Evolutionary conservation across 495 filamentous ascomycete genomes (phyloP).

Genomic region (Talaromyces thailandensis): DNA sequence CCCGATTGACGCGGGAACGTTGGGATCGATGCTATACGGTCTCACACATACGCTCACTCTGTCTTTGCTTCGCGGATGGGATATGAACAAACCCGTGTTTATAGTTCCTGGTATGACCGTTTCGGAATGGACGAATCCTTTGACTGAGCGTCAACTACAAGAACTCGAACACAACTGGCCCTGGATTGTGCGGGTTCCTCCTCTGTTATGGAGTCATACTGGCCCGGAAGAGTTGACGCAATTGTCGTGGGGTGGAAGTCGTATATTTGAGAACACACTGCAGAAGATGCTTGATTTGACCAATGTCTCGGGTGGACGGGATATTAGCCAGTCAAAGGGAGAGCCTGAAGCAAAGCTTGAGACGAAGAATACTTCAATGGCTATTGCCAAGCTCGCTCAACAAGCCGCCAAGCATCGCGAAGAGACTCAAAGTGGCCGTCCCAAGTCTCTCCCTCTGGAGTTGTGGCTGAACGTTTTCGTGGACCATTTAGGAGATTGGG

Average conservation of each 20-base stretch:
- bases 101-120: constrained; percentile 76
- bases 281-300: constrained; percentile 39
- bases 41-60: constrained; percentile 65
- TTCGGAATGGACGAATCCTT: constrained; percentile 77
- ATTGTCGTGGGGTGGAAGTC: constrained; percentile 58
- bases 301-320: constrained; percentile 5
- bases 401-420: constrained; percentile 3
- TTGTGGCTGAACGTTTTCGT: constrained; percentile 85
- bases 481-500: constrained; percentile 73
- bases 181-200: constrained; percentile 65
- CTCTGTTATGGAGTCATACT: constrained; percentile 66
- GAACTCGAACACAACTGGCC: constrained; percentile 74
- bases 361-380: background rate
- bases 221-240: constrained; percentile 35
- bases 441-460: constrained; percentile 58
- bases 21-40: constrained; percentile 77
- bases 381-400: constrained; percentile 2
- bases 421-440: constrained; percentile 14
- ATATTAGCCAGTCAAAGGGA: constrained; percentile 9
- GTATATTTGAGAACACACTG: constrained; percentile 55
- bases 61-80: constrained; percentile 71
- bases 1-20: constrained; percentile 71
- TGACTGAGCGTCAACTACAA: constrained; percentile 72
- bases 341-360: background rate
- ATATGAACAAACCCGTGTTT: constrained; percentile 72